Conservation (phyloP, 73 alveolate genomes). For the Paramecium primaurelia region DNA sequence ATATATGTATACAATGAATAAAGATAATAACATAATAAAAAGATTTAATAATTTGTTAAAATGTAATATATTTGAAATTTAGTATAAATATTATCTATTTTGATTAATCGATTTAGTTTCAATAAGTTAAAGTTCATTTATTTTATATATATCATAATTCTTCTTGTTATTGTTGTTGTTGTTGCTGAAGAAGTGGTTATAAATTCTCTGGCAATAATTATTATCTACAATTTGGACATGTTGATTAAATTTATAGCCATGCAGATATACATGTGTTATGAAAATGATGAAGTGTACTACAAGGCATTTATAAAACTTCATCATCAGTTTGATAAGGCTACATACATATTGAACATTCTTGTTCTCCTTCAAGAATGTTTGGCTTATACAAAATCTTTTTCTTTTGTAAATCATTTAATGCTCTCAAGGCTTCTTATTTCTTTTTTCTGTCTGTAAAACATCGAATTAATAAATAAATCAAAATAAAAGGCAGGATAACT, state of each 20-base stretch:
- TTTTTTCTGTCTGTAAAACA: neutral
- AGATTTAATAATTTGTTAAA: neutral
- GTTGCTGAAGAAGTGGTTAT: neutral
- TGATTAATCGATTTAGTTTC: neutral
- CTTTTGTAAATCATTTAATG: neutral
- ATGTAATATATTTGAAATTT: neutral
- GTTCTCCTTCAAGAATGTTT: neutral
- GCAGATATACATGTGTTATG: conserved; percentile 15
- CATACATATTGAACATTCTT: conserved; percentile 41
- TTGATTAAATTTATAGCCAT: neutral
- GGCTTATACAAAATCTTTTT: neutral
- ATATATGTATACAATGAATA: neutral
- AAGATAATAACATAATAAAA: neutral
- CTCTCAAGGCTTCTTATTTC: neutral
- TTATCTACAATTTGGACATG: conserved; percentile 1
- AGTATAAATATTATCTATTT: neutral
- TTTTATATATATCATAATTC: neutral
- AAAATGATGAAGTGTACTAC: conserved; percentile 24
- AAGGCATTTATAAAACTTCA: conserved; percentile 5
- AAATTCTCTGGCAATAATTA: neutral
- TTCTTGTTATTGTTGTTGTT: neutral
- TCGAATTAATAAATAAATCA: neutral
- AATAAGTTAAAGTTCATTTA: neutral
- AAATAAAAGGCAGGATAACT: neutral
- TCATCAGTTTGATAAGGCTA: neutral